Percentiles rank a stretch among this genome's conserved stretches.
These are phyloP conservation scores for Populus hybrid DNA, from an alignment of 441 rosid genomes.

Conservation along the genomic window DNA sequence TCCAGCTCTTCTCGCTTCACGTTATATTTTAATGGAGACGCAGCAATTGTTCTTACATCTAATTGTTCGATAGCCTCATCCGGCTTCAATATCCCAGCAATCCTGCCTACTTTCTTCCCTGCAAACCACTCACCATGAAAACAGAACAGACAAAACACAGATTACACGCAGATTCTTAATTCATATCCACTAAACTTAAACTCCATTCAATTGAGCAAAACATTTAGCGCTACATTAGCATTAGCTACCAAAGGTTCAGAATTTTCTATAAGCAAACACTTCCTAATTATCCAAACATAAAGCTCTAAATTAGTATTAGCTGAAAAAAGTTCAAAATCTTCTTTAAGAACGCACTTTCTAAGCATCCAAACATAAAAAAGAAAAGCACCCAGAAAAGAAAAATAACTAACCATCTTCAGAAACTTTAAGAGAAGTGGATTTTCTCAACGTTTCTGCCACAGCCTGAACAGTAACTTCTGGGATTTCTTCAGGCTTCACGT, in stretches of 20 bases:
- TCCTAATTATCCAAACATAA: too few relatives aligned
- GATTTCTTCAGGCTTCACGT: constrained; percentile 66
- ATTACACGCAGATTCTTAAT: not conserved
- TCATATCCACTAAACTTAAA: not conserved
- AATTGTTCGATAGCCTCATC: constrained; percentile 72
- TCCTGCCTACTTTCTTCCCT: constrained; percentile 83
- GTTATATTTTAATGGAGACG: constrained; percentile 58
- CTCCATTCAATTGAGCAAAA: too few relatives aligned
- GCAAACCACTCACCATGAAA: constrained; percentile 1
- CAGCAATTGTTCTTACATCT: constrained; percentile 67
- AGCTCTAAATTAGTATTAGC: too few relatives aligned
- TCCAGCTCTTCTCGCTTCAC: constrained; percentile 62
- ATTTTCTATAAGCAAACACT: too few relatives aligned
- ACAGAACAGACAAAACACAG: not conserved
- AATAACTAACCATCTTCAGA: constrained; percentile 75
- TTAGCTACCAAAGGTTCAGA: too few relatives aligned
- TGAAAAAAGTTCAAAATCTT: too few relatives aligned
- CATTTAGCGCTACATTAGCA: too few relatives aligned
- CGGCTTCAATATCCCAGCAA: constrained; percentile 48
- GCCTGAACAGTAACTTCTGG: constrained; percentile 70
- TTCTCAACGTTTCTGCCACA: constrained; percentile 75
- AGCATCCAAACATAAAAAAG: not conserved
- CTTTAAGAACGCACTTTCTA: too few relatives aligned
- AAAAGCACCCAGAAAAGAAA: not conserved
- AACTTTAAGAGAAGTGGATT: constrained; percentile 63